Percentiles rank a stretch among this genome's conserved stretches.
These are phyloP conservation scores for Astrothelium macrocarpum DNA, from an alignment of 495 filamentous ascomycete species.

Conservation along the genomic window DNA sequence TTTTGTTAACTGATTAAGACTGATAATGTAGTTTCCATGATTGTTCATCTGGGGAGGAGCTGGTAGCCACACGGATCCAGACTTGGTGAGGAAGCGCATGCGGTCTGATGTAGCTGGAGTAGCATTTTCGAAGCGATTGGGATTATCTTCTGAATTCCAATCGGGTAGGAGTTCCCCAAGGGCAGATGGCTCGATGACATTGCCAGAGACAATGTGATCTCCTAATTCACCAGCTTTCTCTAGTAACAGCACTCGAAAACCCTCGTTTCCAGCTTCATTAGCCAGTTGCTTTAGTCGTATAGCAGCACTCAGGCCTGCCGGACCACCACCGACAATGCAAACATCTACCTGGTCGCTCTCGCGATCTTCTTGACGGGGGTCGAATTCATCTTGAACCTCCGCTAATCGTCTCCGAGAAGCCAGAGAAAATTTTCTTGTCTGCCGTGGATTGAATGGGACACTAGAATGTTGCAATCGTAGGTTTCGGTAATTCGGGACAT, in stretches of 20 bases:
- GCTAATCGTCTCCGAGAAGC: constrained; percentile 34
- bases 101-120: constrained; percentile 75
- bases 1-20: constrained; percentile 84
- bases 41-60: constrained; percentile 97
- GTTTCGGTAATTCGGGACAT: neutral
- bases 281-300: constrained; percentile 94
- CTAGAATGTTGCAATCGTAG: neutral
- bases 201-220: constrained; percentile 90
- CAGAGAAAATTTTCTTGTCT: constrained; percentile 11
- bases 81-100: constrained; percentile 94
- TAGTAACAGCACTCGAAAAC: constrained; percentile 82
- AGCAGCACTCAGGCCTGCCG: constrained; percentile 82
- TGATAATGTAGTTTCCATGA: constrained; percentile 94
- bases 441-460: constrained; percentile 11
- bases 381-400: constrained; percentile 54
- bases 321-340: constrained; percentile 91
- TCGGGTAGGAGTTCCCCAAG: constrained; percentile 87
- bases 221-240: constrained; percentile 96
- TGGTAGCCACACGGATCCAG: constrained; percentile 64
- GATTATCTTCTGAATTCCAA: constrained; percentile 83
- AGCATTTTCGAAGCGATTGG: constrained; percentile 68
- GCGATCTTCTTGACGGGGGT: constrained; percentile 64
- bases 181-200: constrained; percentile 84
- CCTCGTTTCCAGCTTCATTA: constrained; percentile 90
- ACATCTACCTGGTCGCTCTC: constrained; percentile 93